These are phyloP conservation scores for Boletus tylopilopsis DNA, from an alignment of 768 basidiomycete species.

Conservation along the genomic window DNA sequence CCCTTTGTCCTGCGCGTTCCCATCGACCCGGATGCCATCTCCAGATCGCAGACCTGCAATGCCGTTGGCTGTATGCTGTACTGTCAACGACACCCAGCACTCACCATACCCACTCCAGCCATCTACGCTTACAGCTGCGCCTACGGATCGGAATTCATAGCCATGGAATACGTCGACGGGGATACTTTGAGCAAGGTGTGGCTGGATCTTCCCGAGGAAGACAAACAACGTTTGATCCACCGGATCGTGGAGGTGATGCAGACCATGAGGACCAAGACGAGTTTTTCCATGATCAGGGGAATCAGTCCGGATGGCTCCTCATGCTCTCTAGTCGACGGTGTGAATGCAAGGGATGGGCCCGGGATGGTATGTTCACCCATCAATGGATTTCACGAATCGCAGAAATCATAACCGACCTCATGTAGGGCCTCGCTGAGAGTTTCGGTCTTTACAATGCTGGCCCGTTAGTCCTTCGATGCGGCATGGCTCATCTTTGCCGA, in stretches of 20 bases:
- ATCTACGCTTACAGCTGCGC: neutral
- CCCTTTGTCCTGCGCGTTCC: neutral
- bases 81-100: neutral
- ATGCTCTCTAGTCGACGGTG: neutral
- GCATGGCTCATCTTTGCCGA: too few species aligned
- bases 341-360: neutral
- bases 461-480: neutral
- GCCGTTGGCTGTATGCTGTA: neutral
- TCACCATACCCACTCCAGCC: neutral
- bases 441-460: neutral
- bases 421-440: neutral
- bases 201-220: neutral
- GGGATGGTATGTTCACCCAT: neutral
- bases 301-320: neutral
- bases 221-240: neutral
- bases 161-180: neutral
- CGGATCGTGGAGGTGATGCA: neutral
- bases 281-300: neutral
- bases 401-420: neutral
- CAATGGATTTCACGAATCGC: too few species aligned
- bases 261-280: neutral
- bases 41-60: neutral
- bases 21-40: neutral
- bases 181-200: neutral
- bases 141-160: neutral